Evolutionary conservation across 2,329 filamentous ascomycete species (phyloP), one percentile per base, ranked within the genome.

Genomic region (Paracoccidioides brasiliensis): DNA sequence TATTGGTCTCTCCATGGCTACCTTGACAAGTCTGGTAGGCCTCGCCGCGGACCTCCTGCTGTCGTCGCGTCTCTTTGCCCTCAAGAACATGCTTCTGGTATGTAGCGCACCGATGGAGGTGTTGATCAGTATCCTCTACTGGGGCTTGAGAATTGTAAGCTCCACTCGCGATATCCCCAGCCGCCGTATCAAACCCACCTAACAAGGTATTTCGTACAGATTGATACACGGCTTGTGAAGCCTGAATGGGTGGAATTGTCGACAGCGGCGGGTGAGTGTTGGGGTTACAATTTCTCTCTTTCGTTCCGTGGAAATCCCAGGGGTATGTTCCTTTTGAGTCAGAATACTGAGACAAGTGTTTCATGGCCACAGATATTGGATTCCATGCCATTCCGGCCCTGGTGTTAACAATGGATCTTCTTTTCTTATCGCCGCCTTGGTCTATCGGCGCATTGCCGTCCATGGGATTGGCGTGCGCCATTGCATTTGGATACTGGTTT

Each of bases 401-500:
- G 9, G 69, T 81, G 9, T 70, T 84, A 55, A 63, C 77, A 10
- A 55, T 79, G 15, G 81, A 84, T 61, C 66, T 81, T 3, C 68
- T 83, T 6, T 70, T 82, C 56, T 72, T 83, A 41, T 80, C 77
- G 1, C 81, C 81, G 0, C 81, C 81, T 0, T 84, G 80, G 76
- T 78, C 78, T 0, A 77, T 82, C 57, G 74, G 75, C 2, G 72
- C 74, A 9, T 51, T 78, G 0, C 76, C 79, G 0, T 76, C 78
- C 0, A 66, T 83, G 2, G 72, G 67, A 0, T 58, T 80, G 5
- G 78, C 76, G 12, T 70, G 69, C 5, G 60, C 64, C 9, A 74
- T 83, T 52, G 80, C 81, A 0, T 76, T 82, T 57, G 69, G 70
- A 5, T 84, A 84, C 63, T 84, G 81, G 80, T 75, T 78, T 60